phyloP scores from a whole-genome alignment of 176 grass and related monocot genomes.

The Musa acuminata region DNA sequence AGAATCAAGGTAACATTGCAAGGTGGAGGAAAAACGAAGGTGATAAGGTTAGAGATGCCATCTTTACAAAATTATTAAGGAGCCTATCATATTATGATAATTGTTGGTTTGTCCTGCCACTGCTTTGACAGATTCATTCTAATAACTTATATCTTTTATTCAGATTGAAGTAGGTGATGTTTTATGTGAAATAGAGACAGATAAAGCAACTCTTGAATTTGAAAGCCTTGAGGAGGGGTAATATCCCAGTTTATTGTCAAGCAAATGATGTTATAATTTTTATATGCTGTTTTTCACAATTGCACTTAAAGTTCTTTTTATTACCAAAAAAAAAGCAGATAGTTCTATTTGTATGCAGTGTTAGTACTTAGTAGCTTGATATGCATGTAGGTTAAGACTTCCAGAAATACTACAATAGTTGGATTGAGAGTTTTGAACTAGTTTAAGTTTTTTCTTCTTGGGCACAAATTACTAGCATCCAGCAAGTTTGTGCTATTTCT shows the following conservation, averaged over 20 bases:
- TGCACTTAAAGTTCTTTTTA: not conserved
- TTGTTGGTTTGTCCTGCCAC: not conserved
- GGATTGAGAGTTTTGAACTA: too few species aligned
- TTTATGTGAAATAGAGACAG: conserved; percentile 96
- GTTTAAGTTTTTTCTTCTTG: too few species aligned
- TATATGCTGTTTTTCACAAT: not conserved
- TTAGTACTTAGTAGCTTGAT: too few species aligned
- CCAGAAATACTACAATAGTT: too few species aligned
- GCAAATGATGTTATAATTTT: not conserved
- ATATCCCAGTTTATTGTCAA: conserved; percentile 3
- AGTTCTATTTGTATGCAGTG: too few species aligned
- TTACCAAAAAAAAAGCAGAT: not conserved
- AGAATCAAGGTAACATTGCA: conserved; percentile 98
- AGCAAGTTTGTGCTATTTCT: too few species aligned
- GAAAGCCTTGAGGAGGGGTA: conserved; percentile 98
- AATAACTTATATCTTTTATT: conserved; percentile 15
- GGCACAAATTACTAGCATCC: too few species aligned
- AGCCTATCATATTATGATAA: not conserved
- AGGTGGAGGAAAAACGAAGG: conserved; percentile 98
- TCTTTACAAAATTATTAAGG: not conserved
- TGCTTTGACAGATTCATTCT: not conserved
- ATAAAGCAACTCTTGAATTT: conserved; percentile 94
- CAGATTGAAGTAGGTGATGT: conserved; percentile 97
- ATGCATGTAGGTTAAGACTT: too few species aligned
- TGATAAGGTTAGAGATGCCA: conserved; percentile 53